Percentiles rank a stretch among this genome's conserved stretches.
These are phyloP conservation scores for Neospermospora avenae DNA, from an alignment of 2,329 filamentous ascomycete genomes.

Conservation along the genomic window DNA sequence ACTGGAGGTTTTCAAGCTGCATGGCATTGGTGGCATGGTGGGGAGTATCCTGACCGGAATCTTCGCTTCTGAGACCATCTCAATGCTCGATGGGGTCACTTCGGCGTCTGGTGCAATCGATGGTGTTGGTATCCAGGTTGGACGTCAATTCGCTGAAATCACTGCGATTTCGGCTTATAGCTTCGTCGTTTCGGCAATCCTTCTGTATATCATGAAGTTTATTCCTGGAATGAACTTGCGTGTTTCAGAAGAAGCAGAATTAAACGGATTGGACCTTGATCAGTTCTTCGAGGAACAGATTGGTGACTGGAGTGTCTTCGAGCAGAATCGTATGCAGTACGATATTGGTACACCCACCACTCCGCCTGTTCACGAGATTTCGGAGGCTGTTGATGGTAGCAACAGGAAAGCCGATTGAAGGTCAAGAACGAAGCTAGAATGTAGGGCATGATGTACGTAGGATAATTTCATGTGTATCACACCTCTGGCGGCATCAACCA, in stretches of 20 bases:
- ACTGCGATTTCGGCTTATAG: constrained; percentile 53
- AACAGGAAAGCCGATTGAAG: constrained; percentile 16
- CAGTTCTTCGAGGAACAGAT: constrained; percentile 46
- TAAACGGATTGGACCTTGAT: constrained; percentile 49
- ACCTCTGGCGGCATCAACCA: neutral
- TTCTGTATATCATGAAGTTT: constrained; percentile 54
- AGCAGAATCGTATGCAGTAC: constrained; percentile 24
- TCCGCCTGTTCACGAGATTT: constrained; percentile 15
- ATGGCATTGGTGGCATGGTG: constrained; percentile 56
- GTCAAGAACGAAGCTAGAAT: neutral
- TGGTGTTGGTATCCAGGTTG: constrained; percentile 52
- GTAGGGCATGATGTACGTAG: neutral
- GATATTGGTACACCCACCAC: constrained; percentile 22
- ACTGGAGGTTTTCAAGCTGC: constrained; percentile 57
- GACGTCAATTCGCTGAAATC: constrained; percentile 55
- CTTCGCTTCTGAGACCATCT: constrained; percentile 47
- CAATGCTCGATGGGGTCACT: constrained; percentile 49
- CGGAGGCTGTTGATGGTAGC: constrained; percentile 11
- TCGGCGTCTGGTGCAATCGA: constrained; percentile 45
- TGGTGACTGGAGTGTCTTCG: constrained; percentile 36
- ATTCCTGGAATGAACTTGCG: constrained; percentile 56
- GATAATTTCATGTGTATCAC: neutral
- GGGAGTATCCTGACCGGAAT: constrained; percentile 56
- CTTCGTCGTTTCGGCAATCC: constrained; percentile 48
- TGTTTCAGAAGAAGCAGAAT: constrained; percentile 52